Conservation (phyloP, 352 stramenopile species). For the Phytophthora macrochlamydospora region DNA sequence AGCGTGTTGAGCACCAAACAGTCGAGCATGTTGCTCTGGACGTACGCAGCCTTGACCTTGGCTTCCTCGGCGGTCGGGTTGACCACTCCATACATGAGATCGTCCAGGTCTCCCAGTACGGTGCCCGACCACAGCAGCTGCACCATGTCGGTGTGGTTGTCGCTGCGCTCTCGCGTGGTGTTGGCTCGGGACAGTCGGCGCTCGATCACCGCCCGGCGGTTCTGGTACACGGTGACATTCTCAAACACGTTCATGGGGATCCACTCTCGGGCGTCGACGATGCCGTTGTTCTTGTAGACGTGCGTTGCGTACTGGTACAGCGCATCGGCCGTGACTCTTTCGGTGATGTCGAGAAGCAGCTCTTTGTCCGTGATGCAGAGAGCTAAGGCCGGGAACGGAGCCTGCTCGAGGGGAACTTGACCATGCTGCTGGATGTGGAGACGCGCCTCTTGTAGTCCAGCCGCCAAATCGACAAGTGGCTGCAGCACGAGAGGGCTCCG, state of each 20-base stretch:
- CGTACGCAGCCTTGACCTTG: slow-evolving; percentile 38
- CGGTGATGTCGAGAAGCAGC: slow-evolving; percentile 26
- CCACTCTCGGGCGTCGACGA: slow-evolving; percentile 37
- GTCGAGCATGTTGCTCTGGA: slow-evolving; percentile 49
- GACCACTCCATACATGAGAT: slow-evolving; percentile 45
- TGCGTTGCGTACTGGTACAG: slow-evolving; percentile 39
- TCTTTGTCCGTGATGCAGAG: slow-evolving; percentile 33
- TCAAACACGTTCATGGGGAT: slow-evolving; percentile 42
- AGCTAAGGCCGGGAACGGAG: slow-evolving; percentile 41
- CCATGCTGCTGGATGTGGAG: slow-evolving; percentile 13
- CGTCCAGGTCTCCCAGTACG: slow-evolving; percentile 41
- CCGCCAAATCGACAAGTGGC: slow-evolving; percentile 19
- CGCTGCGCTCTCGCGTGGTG: slow-evolving; percentile 8
- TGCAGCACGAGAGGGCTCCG: background rate
- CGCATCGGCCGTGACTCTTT: slow-evolving; percentile 29
- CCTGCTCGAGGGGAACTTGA: slow-evolving; percentile 35
- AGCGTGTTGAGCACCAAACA: slow-evolving; percentile 49
- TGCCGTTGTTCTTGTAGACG: slow-evolving; percentile 13
- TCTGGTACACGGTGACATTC: slow-evolving; percentile 40
- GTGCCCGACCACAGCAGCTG: slow-evolving; percentile 47
- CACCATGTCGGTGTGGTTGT: slow-evolving; percentile 24
- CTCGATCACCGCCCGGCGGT: slow-evolving; percentile 29
- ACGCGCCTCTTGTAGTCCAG: slow-evolving; percentile 2
- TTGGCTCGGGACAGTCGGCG: slow-evolving; percentile 29
- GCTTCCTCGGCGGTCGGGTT: slow-evolving; percentile 30